Percentiles rank a stretch among this genome's conserved stretches.
These are phyloP conservation scores for Ogataea sp. DNA, from an alignment of 805 yeast species.

Conservation along the genomic window DNA sequence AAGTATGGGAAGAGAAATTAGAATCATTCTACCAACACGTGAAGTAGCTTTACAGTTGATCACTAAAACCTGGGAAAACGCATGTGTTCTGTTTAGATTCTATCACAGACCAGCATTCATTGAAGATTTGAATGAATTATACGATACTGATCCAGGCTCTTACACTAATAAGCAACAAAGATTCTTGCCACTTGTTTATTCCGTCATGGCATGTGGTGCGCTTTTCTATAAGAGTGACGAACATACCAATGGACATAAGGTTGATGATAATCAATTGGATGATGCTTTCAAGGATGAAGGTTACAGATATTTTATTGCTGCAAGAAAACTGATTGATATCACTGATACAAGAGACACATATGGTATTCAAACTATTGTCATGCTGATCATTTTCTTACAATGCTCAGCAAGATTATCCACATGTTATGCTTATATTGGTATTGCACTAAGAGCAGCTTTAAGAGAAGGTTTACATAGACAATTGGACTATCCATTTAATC, in stretches of 20 bases:
- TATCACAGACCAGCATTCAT: constrained; percentile 79
- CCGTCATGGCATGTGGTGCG: constrained; percentile 86
- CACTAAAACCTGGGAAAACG: constrained; percentile 74
- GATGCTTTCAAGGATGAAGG: constrained; percentile 64
- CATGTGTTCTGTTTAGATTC: constrained; percentile 78
- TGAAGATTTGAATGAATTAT: constrained; percentile 65
- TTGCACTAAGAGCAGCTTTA: constrained; percentile 74
- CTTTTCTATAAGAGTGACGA: constrained; percentile 52
- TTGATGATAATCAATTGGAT: constrained; percentile 15
- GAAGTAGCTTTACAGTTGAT: constrained; percentile 64
- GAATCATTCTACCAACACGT: constrained; percentile 66
- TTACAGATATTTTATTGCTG: constrained; percentile 70
- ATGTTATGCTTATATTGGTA: constrained; percentile 84
- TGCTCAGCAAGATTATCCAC: constrained; percentile 83
- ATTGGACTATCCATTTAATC: constrained; percentile 54
- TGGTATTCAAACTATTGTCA: constrained; percentile 79
- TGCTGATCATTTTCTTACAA: constrained; percentile 79
- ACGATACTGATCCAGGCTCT: constrained; percentile 64
- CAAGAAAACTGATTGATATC: constrained; percentile 70
- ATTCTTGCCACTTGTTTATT: constrained; percentile 72
- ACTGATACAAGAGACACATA: constrained; percentile 77
- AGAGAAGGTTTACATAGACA: constrained; percentile 80
- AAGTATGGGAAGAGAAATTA: constrained; percentile 43
- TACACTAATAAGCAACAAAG: constrained; percentile 67
- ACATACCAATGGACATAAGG: constrained; percentile 24